Evolutionary conservation across 1,139 yeast species (phyloP), one percentile per base, ranked within the genome.

Genomic region (Kodamaea arcana): DNA sequence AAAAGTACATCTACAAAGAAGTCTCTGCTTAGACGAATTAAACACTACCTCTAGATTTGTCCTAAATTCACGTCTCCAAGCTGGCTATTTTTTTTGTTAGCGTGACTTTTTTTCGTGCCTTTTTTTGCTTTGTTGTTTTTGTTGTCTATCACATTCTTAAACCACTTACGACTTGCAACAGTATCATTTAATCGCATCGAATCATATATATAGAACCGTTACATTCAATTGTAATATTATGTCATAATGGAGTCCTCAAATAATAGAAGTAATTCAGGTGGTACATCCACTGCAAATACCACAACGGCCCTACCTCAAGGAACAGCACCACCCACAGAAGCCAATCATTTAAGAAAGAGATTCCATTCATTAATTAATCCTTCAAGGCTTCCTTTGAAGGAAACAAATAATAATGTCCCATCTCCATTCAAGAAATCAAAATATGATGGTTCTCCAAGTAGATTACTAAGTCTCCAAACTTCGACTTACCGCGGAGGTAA

Each of bases 351-450:
- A 30, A 35, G 44, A 22, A 47, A 45, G 32, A 39, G 49, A 24
- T 36, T 42, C 28, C 43, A 41, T 24, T 41, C 45, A 10, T 36
- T 44, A 37, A 27, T 27, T n/a, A 38, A 35, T 18, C 34, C 36
- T 33, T 44, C 57, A n/a, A 48, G 75, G 40, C 56, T 58, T 24
- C 75, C 75, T 4, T 58, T 69, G 40, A 60, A 60, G 46, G 75
- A 69, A 45, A 62, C 75, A 16, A 62, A 60, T 41, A 60, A 63
- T 15, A 69, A 69, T 40, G 50, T 69, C 16, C 72, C 73, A 3
- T 60, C 67, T 16, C 73, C 73, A 1, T 42, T 54, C 27, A 67
- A 66, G 43, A 60, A 60, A 44, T 16, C 34, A 18, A 37, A 36
- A 21, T 31, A 27, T 8, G 40, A 39, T 14, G 43, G 38, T 29